These are phyloP conservation scores for Scutellospora calospora DNA, from an alignment of 371 early-diverging fungal species.

Conservation along the genomic window DNA sequence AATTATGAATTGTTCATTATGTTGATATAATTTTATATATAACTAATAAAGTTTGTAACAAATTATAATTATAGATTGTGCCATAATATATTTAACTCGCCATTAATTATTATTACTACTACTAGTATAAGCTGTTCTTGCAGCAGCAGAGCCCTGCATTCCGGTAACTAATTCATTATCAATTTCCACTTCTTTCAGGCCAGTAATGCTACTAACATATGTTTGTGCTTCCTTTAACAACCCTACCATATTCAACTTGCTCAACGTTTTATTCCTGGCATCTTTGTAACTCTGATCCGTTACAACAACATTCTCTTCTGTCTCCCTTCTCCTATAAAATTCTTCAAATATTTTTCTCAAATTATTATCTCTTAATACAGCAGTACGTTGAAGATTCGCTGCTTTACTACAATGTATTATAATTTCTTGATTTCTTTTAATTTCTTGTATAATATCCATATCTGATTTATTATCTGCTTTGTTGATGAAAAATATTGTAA, in stretches of 20 bases:
- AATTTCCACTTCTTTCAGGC: slow-evolving; percentile 12
- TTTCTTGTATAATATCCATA: slow-evolving; percentile 4
- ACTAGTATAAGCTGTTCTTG: too few species aligned
- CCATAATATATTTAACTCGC: too few species aligned
- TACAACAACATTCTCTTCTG: not conserved
- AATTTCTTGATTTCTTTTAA: not conserved
- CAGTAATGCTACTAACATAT: slow-evolving; percentile 29
- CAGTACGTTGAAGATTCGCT: slow-evolving; percentile 29
- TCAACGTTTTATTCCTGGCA: not conserved
- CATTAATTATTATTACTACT: too few species aligned
- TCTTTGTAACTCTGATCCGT: slow-evolving; percentile 38
- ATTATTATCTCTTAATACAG: slow-evolving; percentile 33
- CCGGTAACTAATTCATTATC: not conserved
- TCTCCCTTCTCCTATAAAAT: slow-evolving; percentile 31
- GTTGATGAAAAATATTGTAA: not conserved
- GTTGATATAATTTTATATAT: too few species aligned
- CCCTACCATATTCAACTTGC: slow-evolving; percentile 19
- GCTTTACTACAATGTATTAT: slow-evolving; percentile 15
- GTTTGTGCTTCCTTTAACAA: slow-evolving; percentile 32
- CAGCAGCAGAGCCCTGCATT: not conserved
- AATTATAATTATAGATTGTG: too few species aligned
- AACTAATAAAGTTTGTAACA: too few species aligned
- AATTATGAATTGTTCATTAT: too few species aligned
- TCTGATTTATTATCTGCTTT: slow-evolving; percentile 15
- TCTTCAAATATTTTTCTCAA: slow-evolving; percentile 31